Conservation (phyloP, 768 basidiomycete genomes). For the Suillus sp. region DNA sequence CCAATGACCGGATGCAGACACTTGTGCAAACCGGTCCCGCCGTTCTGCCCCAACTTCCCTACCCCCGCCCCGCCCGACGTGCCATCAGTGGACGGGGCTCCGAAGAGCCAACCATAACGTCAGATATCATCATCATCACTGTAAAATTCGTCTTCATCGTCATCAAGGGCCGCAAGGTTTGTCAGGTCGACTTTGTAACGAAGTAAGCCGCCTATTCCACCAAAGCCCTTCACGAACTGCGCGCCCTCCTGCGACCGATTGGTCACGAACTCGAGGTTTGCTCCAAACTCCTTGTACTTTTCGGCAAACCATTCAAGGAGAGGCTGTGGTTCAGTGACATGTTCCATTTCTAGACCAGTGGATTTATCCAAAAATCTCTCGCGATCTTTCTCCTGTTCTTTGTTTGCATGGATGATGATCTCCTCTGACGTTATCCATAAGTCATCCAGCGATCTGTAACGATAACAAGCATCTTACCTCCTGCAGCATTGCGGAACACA, state of each 20-base stretch:
- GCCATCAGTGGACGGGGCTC: constrained; percentile 70
- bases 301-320: constrained; percentile 99
- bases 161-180: constrained; percentile 72
- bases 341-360: constrained; percentile 96
- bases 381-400: constrained; percentile 88
- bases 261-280: constrained; percentile 93
- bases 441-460: neutral
- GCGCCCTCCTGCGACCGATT: constrained; percentile 97
- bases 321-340: constrained; percentile 73
- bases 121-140: constrained; percentile 75
- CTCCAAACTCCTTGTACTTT: constrained; percentile 97
- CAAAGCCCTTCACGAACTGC: constrained; percentile 98
- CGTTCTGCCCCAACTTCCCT: constrained; percentile 11
- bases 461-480: constrained; percentile 51
- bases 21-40: neutral
- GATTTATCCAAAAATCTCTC: constrained; percentile 96
- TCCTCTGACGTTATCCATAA: constrained; percentile 58
- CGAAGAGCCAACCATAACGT: constrained; percentile 84
- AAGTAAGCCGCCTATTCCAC: constrained; percentile 93
- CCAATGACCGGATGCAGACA: constrained; percentile 1
- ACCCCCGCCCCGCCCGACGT: constrained; percentile 69
- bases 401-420: constrained; percentile 73
- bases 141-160: constrained; percentile 86
- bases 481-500: constrained; percentile 87
- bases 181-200: constrained; percentile 98